These are phyloP conservation scores for Crocinoboletus sp. DNA, from an alignment of 1,284 basidiomycete species.

Conservation along the genomic window DNA sequence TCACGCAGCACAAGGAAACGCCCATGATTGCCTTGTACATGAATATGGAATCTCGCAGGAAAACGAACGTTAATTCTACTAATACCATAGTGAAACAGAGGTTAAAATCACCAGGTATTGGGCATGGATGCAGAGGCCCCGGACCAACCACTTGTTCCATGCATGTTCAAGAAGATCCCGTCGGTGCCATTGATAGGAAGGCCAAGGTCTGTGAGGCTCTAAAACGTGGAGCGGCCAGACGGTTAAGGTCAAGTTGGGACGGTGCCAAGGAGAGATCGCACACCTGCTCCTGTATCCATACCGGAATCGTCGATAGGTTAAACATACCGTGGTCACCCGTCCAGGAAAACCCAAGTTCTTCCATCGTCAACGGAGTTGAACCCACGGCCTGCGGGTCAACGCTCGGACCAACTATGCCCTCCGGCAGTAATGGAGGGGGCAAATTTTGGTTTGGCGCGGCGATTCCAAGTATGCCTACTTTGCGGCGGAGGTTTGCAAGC, in stretches of 20 bases:
- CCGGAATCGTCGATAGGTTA: constrained; percentile 71
- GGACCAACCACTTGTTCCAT: constrained; percentile 65
- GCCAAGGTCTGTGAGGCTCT: constrained; percentile 85
- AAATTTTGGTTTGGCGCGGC: constrained; percentile 45
- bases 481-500: constrained; percentile 84
- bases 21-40: constrained; percentile 20
- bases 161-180: constrained; percentile 79
- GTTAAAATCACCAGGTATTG: constrained; percentile 61
- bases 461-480: constrained; percentile 64
- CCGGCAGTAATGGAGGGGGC: constrained; percentile 47
- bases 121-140: constrained; percentile 71
- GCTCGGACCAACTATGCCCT: constrained; percentile 52
- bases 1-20: constrained; percentile 20
- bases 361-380: constrained; percentile 69
- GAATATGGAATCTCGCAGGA: constrained; percentile 17
- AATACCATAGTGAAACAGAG: constrained; percentile 17
- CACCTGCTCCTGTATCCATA: constrained; percentile 81
- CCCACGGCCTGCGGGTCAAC: constrained; percentile 43
- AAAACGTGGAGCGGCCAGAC: constrained; percentile 7
- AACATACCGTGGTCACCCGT: constrained; percentile 70
- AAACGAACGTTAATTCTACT: constrained; percentile 25
- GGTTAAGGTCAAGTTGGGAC: constrained; percentile 3
- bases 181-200: constrained; percentile 87
- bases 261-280: constrained; percentile 12
- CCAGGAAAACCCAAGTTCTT: constrained; percentile 78